These are phyloP conservation scores for Coix lacrymajobi DNA, from an alignment of 176 grass and related monocot species.

Conservation along the genomic window DNA sequence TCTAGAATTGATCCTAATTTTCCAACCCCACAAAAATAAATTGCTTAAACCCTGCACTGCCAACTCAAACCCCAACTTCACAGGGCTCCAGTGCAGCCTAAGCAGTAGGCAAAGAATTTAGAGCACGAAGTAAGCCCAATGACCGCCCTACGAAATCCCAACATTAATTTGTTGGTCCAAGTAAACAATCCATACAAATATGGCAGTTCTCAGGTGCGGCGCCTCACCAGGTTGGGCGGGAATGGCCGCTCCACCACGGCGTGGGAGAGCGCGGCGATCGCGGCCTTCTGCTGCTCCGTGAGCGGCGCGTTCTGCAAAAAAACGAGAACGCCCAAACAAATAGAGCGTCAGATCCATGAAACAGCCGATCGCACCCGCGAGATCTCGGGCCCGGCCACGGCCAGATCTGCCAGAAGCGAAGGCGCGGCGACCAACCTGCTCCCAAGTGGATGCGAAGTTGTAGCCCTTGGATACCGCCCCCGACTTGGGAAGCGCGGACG, in stretches of 20 bases:
- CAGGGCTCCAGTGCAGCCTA: not conserved
- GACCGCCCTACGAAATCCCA: not conserved
- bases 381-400: not conserved
- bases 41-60: not conserved
- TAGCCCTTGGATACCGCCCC: constrained; percentile 83
- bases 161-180: not conserved
- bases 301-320: constrained; percentile 73
- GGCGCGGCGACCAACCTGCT: constrained; percentile 52
- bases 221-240: constrained; percentile 71
- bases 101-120: not conserved
- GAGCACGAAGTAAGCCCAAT: not conserved
- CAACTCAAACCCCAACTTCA: not conserved
- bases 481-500: constrained; percentile 54
- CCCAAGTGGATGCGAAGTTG: constrained; percentile 91
- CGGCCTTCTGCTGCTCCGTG: constrained; percentile 83
- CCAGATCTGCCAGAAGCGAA: constrained; percentile 2
- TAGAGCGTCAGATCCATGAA: constrained; percentile 46
- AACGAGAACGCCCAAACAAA: not conserved
- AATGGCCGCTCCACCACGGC: constrained; percentile 74
- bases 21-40: not conserved
- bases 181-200: not conserved
- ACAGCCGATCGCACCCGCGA: not conserved
- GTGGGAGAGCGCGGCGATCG: constrained; percentile 79
- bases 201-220: not conserved
- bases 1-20: not conserved